Percentiles rank a stretch among this genome's conserved stretches.
Evolutionary conservation across 805 yeast genomes (phyloP).

Genomic region (Hagleromyces aurorensis): DNA sequence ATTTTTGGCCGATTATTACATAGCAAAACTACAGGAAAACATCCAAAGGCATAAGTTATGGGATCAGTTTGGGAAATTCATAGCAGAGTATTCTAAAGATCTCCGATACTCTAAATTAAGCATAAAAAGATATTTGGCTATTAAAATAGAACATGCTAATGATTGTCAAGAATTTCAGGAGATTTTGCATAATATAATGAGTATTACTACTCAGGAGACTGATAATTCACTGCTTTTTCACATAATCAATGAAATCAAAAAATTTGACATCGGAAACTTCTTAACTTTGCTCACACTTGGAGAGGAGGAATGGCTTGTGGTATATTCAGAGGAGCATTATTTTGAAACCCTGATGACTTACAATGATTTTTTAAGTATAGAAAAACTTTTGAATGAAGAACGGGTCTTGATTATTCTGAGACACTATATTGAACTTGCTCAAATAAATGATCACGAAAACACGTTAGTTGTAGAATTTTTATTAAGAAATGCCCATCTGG

Average conservation of each 20-base stretch:
- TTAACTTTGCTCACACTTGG: slow-evolving; percentile 10
- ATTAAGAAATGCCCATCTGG: slow-evolving; percentile 11
- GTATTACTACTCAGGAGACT: slow-evolving; percentile 6
- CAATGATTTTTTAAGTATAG: slow-evolving; percentile 24
- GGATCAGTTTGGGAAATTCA: slow-evolving; percentile 11
- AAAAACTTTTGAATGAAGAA: slow-evolving; percentile 7
- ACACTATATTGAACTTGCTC: slow-evolving; percentile 11
- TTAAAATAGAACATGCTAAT: slow-evolving; percentile 12
- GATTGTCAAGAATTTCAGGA: slow-evolving; percentile 7
- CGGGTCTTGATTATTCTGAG: slow-evolving; percentile 14
- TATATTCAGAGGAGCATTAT: slow-evolving; percentile 5
- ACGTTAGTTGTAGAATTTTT: slow-evolving; percentile 14
- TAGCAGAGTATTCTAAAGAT: slow-evolving; percentile 18
- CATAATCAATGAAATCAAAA: slow-evolving; percentile 5
- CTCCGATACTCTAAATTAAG: slow-evolving; percentile 21
- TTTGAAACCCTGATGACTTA: slow-evolving; percentile 14
- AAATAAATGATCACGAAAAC: slow-evolving; percentile 6
- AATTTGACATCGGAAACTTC: slow-evolving; percentile 18
- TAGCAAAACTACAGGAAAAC: slow-evolving; percentile 15
- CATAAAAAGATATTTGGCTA: slow-evolving; percentile 12
- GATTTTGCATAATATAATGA: slow-evolving; percentile 5
- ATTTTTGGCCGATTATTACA: slow-evolving; percentile 22
- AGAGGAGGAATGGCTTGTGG: slow-evolving; percentile 2
- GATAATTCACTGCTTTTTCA: slow-evolving; percentile 2
- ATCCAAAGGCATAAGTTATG: slow-evolving; percentile 14